Evolutionary conservation across 768 basidiomycete species (phyloP).

Genomic region (Rhodotorula kratochvilovae): DNA sequence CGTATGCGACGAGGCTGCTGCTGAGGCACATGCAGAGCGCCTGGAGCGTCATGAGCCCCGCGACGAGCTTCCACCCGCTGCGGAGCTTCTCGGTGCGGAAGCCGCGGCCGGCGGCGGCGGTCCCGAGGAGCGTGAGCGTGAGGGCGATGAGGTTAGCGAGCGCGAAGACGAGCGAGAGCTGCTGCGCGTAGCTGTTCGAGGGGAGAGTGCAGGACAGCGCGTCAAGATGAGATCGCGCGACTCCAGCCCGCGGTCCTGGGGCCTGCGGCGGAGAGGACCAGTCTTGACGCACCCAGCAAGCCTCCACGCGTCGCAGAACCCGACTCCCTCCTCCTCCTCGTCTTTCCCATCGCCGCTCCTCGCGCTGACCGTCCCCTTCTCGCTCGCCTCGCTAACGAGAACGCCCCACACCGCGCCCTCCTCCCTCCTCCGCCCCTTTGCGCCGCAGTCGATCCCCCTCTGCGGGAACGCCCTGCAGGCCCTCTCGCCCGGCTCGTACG

Average conservation of each 20-base stretch:
- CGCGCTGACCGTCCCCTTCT: neutral
- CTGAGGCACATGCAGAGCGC: neutral
- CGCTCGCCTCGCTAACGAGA: neutral
- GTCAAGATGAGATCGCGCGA: no score
- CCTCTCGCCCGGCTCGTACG: neutral
- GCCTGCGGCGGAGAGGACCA: no score
- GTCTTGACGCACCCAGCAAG: slow-evolving; percentile 23
- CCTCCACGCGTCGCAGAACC: slow-evolving; percentile 21
- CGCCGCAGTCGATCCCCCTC: slow-evolving; percentile 13
- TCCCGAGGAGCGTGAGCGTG: slow-evolving; percentile 12
- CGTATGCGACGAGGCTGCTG: slow-evolving; percentile 7
- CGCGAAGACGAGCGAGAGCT: slow-evolving; percentile 24
- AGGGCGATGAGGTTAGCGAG: slow-evolving; percentile 11
- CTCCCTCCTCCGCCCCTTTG: neutral
- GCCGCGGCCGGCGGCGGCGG: slow-evolving; percentile 7
- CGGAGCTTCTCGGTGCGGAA: slow-evolving; percentile 22
- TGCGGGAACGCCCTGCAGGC: slow-evolving; percentile 22
- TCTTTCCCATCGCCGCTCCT: neutral
- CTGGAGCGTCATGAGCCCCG: slow-evolving; percentile 13
- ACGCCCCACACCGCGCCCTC: neutral
- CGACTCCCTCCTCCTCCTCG: neutral
- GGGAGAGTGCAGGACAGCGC: neutral
- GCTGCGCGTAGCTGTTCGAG: slow-evolving; percentile 24
- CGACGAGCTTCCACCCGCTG: slow-evolving; percentile 28
- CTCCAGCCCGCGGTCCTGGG: no score